Percentiles rank a stretch among this genome's conserved stretches.
Evolutionary conservation across 1,284 basidiomycete species (phyloP).

Genomic region (Leccinum idahoense): DNA sequence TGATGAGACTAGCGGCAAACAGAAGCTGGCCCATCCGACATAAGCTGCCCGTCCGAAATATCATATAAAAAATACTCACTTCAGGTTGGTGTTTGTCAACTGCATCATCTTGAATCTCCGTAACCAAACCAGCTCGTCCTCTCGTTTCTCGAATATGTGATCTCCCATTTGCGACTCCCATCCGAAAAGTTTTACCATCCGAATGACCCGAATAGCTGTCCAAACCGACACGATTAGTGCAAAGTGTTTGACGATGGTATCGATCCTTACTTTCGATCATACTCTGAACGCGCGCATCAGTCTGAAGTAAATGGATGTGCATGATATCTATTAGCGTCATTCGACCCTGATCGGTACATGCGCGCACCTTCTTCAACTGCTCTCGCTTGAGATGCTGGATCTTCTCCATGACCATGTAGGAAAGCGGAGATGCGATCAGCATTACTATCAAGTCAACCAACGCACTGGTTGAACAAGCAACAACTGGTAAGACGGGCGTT

Average conservation of each 20-base stretch:
- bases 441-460: not conserved
- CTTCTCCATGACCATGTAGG: not conserved
- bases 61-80: not conserved
- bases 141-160: not conserved
- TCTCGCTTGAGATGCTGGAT: not conserved
- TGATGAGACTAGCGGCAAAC: not conserved
- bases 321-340: not conserved
- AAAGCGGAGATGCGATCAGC: not conserved
- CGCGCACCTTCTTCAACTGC: not conserved
- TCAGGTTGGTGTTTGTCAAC: constrained; percentile 1
- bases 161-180: not conserved
- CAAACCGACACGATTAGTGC: not conserved
- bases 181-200: constrained; percentile 1
- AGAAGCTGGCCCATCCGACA: not conserved
- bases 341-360: not conserved
- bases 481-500: not conserved
- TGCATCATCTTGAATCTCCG: not conserved
- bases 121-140: constrained; percentile 1
- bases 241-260: not conserved
- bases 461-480: not conserved
- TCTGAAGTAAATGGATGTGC: not conserved
- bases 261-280: not conserved
- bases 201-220: not conserved
- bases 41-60: not conserved
- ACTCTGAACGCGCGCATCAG: not conserved